A percentile compares a stretch with the other conserved stretches of the same genome.
Conservation (phyloP, 331 rosid genomes). For the Telfairia occidentalis region DNA sequence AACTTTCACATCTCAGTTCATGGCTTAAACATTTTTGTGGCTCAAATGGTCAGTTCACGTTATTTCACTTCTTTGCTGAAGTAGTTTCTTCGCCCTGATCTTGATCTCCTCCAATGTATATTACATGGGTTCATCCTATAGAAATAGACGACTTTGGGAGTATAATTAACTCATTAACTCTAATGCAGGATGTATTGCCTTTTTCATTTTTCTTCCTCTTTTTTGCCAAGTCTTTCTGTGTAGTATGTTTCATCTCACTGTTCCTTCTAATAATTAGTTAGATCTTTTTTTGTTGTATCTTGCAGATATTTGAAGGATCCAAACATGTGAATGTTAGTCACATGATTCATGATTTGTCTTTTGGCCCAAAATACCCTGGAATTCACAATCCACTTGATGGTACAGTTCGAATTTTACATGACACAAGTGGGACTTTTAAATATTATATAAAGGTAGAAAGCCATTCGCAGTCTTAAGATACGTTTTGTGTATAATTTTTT, state of each 20-base stretch:
- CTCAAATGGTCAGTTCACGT: constrained; percentile 61
- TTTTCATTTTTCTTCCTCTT: not conserved
- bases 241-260: constrained; percentile 1
- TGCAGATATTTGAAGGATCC: constrained; percentile 74
- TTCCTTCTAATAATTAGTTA: constrained; percentile 15
- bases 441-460: constrained; percentile 73
- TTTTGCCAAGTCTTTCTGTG: not conserved
- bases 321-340: constrained; percentile 79
- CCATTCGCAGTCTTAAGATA: not conserved
- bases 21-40: constrained; percentile 85
- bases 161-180: too few species aligned
- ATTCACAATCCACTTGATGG: constrained; percentile 85
- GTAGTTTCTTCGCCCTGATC: not conserved
- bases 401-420: constrained; percentile 54
- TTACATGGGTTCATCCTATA: not conserved
- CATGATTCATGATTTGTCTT: constrained; percentile 70
- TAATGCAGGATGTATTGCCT: not conserved
- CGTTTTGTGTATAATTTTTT: not conserved
- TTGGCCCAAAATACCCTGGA: constrained; percentile 94
- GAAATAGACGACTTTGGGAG: not conserved
- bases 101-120: not conserved
- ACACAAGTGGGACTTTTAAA: constrained; percentile 74
- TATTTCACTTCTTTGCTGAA: not conserved
- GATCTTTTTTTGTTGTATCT: constrained; percentile 7
- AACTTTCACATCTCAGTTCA: constrained; percentile 95